A percentile compares a stretch with the other conserved stretches of the same genome.
These are phyloP conservation scores for Eutrema heterophyllum DNA, from an alignment of 345 rosid genomes.

Conservation along the genomic window DNA sequence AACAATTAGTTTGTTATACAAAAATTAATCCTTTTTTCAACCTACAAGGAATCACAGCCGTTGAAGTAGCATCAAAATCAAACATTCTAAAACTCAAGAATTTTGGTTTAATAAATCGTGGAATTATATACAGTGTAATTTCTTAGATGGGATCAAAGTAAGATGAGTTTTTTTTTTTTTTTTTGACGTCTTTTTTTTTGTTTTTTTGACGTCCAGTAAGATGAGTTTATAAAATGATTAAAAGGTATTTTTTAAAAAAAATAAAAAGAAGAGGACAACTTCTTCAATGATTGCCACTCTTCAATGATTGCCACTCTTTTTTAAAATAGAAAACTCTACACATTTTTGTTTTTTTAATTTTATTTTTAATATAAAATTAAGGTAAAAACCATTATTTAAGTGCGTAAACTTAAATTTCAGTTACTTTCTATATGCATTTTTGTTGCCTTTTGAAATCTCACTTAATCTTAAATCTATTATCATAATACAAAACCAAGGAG, in stretches of 20 bases:
- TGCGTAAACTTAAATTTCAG: too few species aligned
- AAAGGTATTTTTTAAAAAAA: neutral
- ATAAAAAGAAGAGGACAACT: slow-evolving; percentile 21
- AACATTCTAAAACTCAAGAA: neutral
- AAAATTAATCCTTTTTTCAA: neutral
- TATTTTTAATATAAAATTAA: neutral
- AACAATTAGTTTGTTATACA: neutral
- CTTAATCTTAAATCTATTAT: too few species aligned
- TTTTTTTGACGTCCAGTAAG: too few species aligned
- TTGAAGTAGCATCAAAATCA: neutral
- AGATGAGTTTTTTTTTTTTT: too few species aligned
- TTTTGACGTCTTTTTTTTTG: too few species aligned
- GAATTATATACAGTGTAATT: neutral
- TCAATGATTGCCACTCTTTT: slow-evolving; percentile 21
- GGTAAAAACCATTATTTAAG: too few species aligned
- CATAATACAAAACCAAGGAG: too few species aligned
- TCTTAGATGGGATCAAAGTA: neutral
- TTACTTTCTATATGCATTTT: too few species aligned
- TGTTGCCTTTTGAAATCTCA: too few species aligned
- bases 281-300: slow-evolving; percentile 58
- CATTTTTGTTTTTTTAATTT: neutral
- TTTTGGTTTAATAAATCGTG: neutral
- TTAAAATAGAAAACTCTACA: neutral
- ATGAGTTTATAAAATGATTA: neutral
- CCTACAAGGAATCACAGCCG: neutral